Evolutionary conservation across 1,284 basidiomycete species (phyloP).

Genomic region (Apiotrichum mycotoxinovorans): DNA sequence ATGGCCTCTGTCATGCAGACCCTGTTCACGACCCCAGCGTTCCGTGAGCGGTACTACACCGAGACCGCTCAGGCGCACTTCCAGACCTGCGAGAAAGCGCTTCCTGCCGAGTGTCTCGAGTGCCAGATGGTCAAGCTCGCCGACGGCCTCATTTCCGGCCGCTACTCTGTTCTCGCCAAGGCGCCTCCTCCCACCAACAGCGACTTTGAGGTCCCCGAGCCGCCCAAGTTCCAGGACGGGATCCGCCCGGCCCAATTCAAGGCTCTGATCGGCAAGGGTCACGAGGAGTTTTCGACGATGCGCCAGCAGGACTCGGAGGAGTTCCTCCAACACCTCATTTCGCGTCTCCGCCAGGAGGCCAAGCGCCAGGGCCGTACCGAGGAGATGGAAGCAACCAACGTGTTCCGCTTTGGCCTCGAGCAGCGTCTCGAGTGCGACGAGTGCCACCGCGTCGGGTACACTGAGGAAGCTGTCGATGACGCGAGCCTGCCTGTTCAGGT

Average conservation of each 20-base stretch:
- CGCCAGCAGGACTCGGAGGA: conserved; percentile 96
- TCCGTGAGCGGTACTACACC: conserved; percentile 69
- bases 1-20: conserved; percentile 92
- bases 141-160: conserved; percentile 87
- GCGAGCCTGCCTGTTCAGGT: conserved; percentile 77
- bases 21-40: conserved; percentile 74
- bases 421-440: conserved; percentile 77
- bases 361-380: conserved; percentile 54
- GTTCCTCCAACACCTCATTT: conserved; percentile 80
- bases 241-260: conserved; percentile 84
- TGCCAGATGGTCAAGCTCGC: conserved; percentile 93
- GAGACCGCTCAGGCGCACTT: conserved; percentile 59
- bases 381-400: conserved; percentile 61
- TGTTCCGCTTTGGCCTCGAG: conserved; percentile 79
- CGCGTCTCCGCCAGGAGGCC: conserved; percentile 63
- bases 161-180: conserved; percentile 70
- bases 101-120: conserved; percentile 82
- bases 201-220: conserved; percentile 37
- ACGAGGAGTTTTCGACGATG: conserved; percentile 95
- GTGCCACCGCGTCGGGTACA: conserved; percentile 85
- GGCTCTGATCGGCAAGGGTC: conserved; percentile 82
- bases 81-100: conserved; percentile 61
- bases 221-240: conserved; percentile 72
- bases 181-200: conserved; percentile 30
- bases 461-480: conserved; percentile 71